A percentile compares a stretch with the other conserved stretches of the same genome.
phyloP scores from a whole-genome alignment of 139 green algal genomes.

The Closterium sp. region DNA sequence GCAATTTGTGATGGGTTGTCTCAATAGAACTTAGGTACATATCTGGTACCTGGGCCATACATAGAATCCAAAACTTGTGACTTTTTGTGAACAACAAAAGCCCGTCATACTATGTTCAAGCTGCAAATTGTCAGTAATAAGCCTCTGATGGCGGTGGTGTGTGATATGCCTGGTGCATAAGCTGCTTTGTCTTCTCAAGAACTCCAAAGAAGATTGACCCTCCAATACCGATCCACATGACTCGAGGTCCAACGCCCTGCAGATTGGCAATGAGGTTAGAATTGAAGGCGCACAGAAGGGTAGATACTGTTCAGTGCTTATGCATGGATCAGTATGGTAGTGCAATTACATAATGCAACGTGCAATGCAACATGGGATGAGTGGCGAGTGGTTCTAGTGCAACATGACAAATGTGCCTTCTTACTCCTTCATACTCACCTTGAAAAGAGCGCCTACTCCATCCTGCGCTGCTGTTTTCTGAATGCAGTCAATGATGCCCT shows the following conservation, averaged over 20 bases:
- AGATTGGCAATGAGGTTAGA: background rate
- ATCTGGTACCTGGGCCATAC: too few species aligned
- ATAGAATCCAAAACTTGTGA: too few species aligned
- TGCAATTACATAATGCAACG: background rate
- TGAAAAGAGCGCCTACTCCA: slow-evolving; percentile 79
- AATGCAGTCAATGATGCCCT: slow-evolving; percentile 50
- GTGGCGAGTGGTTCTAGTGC: too few species aligned
- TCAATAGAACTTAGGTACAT: too few species aligned
- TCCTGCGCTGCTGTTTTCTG: slow-evolving; percentile 73
- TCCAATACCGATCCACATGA: slow-evolving; percentile 95
- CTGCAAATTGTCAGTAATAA: background rate
- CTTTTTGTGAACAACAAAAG: too few species aligned
- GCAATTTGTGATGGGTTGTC: too few species aligned
- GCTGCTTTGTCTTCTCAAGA: slow-evolving; percentile 53
- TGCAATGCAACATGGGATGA: too few species aligned
- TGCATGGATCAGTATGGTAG: background rate
- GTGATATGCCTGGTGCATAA: background rate
- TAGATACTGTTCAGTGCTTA: background rate
- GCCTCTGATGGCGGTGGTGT: background rate
- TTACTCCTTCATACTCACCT: background rate
- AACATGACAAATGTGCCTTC: background rate
- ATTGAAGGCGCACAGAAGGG: too few species aligned
- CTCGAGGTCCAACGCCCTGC: slow-evolving; percentile 83
- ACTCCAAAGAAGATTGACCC: slow-evolving; percentile 58
- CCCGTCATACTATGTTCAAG: too few species aligned